phyloP scores from a whole-genome alignment of 345 rosid genomes.

The Eucalyptus albens region DNA sequence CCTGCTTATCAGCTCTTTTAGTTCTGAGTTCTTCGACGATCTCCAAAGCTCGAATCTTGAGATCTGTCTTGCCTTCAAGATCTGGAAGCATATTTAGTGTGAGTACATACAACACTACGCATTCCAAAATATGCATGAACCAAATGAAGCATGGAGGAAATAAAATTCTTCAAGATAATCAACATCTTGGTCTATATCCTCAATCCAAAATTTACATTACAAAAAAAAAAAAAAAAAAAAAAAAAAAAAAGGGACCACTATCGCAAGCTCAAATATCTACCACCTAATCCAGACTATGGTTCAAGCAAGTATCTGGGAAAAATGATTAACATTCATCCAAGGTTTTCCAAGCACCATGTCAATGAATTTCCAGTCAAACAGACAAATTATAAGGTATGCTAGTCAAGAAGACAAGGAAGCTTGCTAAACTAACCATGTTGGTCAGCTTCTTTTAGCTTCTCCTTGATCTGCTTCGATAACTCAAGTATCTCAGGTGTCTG shows the following conservation, averaged over 20 bases:
- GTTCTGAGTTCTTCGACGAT: slow-evolving; percentile 87
- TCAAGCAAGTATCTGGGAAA: background rate
- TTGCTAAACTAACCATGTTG: slow-evolving; percentile 40
- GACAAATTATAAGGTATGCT: background rate
- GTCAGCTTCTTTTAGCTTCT: slow-evolving; percentile 92
- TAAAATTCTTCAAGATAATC: background rate
- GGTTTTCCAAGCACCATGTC: background rate
- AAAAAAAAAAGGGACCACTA: background rate
- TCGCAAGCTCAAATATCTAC: background rate
- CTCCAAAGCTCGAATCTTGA: slow-evolving; percentile 83
- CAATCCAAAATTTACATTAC: background rate
- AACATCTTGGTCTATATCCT: background rate
- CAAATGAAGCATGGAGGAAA: background rate
- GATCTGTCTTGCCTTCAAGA: slow-evolving; percentile 90
- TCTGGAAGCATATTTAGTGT: slow-evolving; percentile 18
- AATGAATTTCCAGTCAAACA: background rate
- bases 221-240: too few species aligned
- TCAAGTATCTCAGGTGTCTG: slow-evolving; percentile 77
- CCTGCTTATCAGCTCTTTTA: slow-evolving; percentile 96
- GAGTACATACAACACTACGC: background rate
- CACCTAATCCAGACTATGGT: background rate
- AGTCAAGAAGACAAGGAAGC: background rate
- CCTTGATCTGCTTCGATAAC: slow-evolving; percentile 84
- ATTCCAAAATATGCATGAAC: background rate
- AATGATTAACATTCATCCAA: background rate